These are phyloP conservation scores for Melampsora larici-populina DNA, from an alignment of 1,284 basidiomycete genomes.

Conservation along the genomic window DNA sequence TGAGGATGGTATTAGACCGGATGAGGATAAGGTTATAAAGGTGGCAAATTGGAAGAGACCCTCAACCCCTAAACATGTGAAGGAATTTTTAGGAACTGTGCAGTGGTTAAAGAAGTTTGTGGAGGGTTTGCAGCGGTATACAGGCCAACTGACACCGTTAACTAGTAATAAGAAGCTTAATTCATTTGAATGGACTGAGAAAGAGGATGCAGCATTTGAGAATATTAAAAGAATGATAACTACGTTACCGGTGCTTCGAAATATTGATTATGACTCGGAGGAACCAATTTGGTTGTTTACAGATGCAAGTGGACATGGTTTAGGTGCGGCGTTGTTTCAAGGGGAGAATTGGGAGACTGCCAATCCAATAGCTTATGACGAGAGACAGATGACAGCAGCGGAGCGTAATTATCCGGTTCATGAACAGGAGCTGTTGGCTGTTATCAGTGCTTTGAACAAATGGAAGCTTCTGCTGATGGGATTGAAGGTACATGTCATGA, in stretches of 20 bases:
- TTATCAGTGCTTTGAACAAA: slow-evolving; percentile 44
- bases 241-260: too few relatives aligned
- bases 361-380: not conserved
- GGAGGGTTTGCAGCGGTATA: not conserved
- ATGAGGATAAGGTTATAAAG: too few relatives aligned
- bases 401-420: not conserved
- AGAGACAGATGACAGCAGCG: not conserved
- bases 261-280: slow-evolving; percentile 50
- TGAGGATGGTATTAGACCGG: too few relatives aligned
- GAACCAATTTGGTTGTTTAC: slow-evolving; percentile 44
- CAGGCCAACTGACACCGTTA: not conserved
- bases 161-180: not conserved
- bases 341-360: slow-evolving; percentile 2
- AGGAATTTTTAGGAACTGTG: slow-evolving; percentile 9
- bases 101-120: slow-evolving; percentile 14
- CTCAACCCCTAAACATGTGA: slow-evolving; percentile 11
- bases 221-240: too few relatives aligned
- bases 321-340: slow-evolving; percentile 39
- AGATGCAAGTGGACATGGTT: slow-evolving; percentile 23
- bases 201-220: too few relatives aligned
- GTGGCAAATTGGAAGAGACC: too few relatives aligned
- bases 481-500: slow-evolving; percentile 52
- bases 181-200: too few relatives aligned
- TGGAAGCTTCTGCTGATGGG: slow-evolving; percentile 47
- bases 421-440: slow-evolving; percentile 29